Conservation (phyloP, 768 basidiomycete genomes). For the Lyophyllum semitale region DNA sequence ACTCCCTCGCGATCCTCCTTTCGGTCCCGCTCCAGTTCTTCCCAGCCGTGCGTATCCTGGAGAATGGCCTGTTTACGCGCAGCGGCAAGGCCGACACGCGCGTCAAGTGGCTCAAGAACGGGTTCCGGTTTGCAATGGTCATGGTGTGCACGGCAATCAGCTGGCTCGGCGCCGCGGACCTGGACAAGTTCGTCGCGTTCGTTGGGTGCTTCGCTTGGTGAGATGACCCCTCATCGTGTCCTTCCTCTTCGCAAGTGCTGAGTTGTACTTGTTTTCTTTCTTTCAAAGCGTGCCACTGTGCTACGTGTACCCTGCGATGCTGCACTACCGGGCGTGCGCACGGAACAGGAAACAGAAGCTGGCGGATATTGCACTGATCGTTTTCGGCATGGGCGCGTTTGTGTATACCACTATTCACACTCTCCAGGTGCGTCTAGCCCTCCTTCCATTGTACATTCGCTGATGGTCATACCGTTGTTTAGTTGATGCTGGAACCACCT, state of each 20-base stretch:
- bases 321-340: slow-evolving; percentile 88
- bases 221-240: slow-evolving; percentile 27
- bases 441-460: background rate
- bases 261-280: background rate
- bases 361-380: slow-evolving; percentile 70
- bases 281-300: slow-evolving; percentile 83
- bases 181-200: slow-evolving; percentile 95
- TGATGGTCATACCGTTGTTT: background rate
- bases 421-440: slow-evolving; percentile 49
- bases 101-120: slow-evolving; percentile 97
- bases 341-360: slow-evolving; percentile 65
- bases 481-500: slow-evolving; percentile 17
- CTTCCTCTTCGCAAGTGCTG: background rate
- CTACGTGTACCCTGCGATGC: slow-evolving; percentile 91
- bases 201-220: slow-evolving; percentile 95
- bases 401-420: slow-evolving; percentile 84
- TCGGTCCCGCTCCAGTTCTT: slow-evolving; percentile 95
- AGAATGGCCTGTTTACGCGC: slow-evolving; percentile 88
- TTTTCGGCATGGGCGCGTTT: slow-evolving; percentile 74
- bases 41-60: slow-evolving; percentile 96
- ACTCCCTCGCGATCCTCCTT: slow-evolving; percentile 90
- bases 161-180: slow-evolving; percentile 80
- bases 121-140: slow-evolving; percentile 76
- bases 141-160: slow-evolving; percentile 81
- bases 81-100: slow-evolving; percentile 80